Percentiles rank a stretch among this genome's conserved stretches.
These are phyloP conservation scores for Aspergillus sp. DNA, from an alignment of 2,329 filamentous ascomycete species.

Conservation along the genomic window DNA sequence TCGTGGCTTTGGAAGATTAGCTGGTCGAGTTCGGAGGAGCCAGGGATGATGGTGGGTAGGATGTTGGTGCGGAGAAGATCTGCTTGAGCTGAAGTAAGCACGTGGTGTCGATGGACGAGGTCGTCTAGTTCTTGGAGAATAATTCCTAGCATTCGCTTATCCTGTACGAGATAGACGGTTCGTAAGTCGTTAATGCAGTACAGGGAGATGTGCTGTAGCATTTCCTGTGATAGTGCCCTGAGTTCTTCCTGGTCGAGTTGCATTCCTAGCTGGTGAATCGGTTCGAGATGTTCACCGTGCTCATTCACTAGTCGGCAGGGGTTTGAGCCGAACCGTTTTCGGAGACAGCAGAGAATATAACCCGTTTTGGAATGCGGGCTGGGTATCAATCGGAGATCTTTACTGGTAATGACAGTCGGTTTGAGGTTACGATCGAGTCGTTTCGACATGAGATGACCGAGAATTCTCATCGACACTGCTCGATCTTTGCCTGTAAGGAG, in stretches of 20 bases:
- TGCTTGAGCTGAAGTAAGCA: conserved; percentile 9
- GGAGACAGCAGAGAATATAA: neutral
- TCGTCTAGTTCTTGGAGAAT: conserved; percentile 12
- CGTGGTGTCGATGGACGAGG: conserved; percentile 7
- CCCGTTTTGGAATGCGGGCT: neutral
- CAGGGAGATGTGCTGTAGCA: neutral
- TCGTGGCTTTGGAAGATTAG: neutral
- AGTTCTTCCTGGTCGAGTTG: neutral
- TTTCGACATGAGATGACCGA: neutral
- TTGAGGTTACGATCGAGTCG: neutral
- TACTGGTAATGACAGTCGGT: conserved; percentile 1
- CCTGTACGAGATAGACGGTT: conserved; percentile 18
- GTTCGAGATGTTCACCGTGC: neutral
- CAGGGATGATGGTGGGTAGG: neutral
- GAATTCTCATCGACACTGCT: conserved; percentile 1
- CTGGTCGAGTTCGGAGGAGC: neutral
- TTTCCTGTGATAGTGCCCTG: neutral
- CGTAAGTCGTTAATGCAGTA: conserved; percentile 11
- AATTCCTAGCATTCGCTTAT: conserved; percentile 24
- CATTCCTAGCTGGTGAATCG: neutral
- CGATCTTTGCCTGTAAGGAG: conserved; percentile 5
- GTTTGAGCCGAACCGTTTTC: neutral
- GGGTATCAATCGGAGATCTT: neutral
- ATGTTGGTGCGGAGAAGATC: conserved; percentile 1
- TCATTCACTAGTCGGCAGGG: neutral